Percentiles rank a stretch among this genome's conserved stretches.
Conservation (phyloP, 495 filamentous ascomycete genomes). For the Hypoxylon lenormandii region DNA sequence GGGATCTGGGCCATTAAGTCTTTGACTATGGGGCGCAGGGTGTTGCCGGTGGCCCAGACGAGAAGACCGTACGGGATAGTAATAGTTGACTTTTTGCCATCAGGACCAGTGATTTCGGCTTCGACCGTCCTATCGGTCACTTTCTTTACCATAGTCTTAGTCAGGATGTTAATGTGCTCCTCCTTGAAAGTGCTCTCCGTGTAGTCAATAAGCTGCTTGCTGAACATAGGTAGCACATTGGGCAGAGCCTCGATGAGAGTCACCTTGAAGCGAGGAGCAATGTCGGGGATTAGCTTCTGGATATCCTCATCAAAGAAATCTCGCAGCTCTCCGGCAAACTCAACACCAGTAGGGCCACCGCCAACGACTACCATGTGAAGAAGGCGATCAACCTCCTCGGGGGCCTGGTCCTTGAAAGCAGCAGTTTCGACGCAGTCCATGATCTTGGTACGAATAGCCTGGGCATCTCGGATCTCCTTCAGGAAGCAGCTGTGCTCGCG, state of each 20-base stretch:
- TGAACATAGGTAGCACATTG: slow-evolving; percentile 98
- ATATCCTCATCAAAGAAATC: slow-evolving; percentile 99
- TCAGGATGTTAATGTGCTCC: slow-evolving; percentile 94
- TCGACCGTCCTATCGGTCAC: slow-evolving; percentile 95
- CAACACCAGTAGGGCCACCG: slow-evolving; percentile 96
- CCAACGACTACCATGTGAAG: slow-evolving; percentile 99
- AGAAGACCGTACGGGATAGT: slow-evolving; percentile 93
- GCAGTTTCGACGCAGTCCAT: slow-evolving; percentile 99
- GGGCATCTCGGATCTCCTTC: slow-evolving; percentile 96
- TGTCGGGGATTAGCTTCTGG: slow-evolving; percentile 97
- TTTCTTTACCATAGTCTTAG: slow-evolving; percentile 99
- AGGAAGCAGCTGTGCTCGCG: slow-evolving; percentile 96
- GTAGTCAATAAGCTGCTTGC: slow-evolving; percentile 98
- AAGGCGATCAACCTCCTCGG: slow-evolving; percentile 89
- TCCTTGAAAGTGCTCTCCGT: slow-evolving; percentile 99
- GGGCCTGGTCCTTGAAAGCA: slow-evolving; percentile 95
- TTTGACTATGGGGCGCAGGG: slow-evolving; percentile 84
- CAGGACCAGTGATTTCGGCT: slow-evolving; percentile 85
- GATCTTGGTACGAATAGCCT: slow-evolving; percentile 94
- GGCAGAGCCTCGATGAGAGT: slow-evolving; percentile 98
- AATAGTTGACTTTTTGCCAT: slow-evolving; percentile 83
- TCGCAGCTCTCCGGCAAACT: slow-evolving; percentile 97
- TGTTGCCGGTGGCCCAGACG: slow-evolving; percentile 98
- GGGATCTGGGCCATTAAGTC: slow-evolving; percentile 93
- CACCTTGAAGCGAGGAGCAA: slow-evolving; percentile 91